Percentiles rank a stretch among this genome's conserved stretches.
phyloP scores from a whole-genome alignment of 139 green algal species.

The Limnomonas spitsbergensis region DNA sequence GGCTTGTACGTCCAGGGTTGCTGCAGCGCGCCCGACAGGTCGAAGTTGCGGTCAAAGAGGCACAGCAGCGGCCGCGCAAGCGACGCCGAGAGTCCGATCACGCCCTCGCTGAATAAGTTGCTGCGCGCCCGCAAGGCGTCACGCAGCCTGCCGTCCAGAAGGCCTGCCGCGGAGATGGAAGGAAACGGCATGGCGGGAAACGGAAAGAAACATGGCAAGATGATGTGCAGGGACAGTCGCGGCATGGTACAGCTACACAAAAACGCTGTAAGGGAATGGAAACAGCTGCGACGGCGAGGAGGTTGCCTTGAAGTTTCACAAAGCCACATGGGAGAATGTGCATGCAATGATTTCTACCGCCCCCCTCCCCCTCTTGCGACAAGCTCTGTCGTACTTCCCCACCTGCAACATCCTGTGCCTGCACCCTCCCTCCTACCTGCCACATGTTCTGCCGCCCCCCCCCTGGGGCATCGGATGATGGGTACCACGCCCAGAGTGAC shows the following conservation, averaged over 20 bases:
- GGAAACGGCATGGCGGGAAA: no score
- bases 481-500: slow-evolving; percentile 88
- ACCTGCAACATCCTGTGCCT: neutral
- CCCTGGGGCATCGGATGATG: slow-evolving; percentile 87
- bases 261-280: no score
- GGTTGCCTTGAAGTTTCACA: no score
- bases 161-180: no score
- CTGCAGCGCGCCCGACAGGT: slow-evolving; percentile 83
- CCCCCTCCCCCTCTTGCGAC: no score
- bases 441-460: slow-evolving; percentile 92
- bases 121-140: slow-evolving; percentile 71
- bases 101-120: slow-evolving; percentile 65
- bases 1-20: slow-evolving; percentile 96
- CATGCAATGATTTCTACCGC: no score
- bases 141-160: slow-evolving; percentile 48
- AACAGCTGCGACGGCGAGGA: no score
- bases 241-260: no score
- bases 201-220: no score
- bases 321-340: no score
- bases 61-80: slow-evolving; percentile 88
- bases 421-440: slow-evolving; percentile 28
- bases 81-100: slow-evolving; percentile 32
- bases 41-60: slow-evolving; percentile 97
- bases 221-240: no score
- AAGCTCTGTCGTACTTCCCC: no score